These are phyloP conservation scores for Aspergillus ruber DNA, from an alignment of 2,329 filamentous ascomycete genomes.

Conservation along the genomic window DNA sequence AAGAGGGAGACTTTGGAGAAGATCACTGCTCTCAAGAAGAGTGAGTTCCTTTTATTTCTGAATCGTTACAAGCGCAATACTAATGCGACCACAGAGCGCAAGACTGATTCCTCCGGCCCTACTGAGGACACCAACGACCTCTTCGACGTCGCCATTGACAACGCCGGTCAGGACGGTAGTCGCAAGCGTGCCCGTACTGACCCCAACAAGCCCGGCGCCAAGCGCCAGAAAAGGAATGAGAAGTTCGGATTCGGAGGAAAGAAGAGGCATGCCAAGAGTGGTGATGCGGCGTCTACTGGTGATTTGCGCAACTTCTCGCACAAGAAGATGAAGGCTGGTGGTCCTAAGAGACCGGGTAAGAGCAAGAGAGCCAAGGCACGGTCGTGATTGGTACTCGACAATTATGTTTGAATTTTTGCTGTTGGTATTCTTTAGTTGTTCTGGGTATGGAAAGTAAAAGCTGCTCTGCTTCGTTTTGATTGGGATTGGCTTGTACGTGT, in stretches of 20 bases:
- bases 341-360: constrained; percentile 46
- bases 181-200: constrained; percentile 37
- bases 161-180: constrained; percentile 53
- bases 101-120: constrained; percentile 57
- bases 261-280: constrained; percentile 86
- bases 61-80: constrained; percentile 14
- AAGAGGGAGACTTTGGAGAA: constrained; percentile 93
- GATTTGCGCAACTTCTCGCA: constrained; percentile 75
- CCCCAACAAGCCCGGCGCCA: constrained; percentile 42
- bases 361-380: constrained; percentile 37
- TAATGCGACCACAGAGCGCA: constrained; percentile 61
- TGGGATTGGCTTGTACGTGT: too few species aligned
- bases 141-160: constrained; percentile 84
- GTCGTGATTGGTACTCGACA: constrained; percentile 9
- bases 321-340: constrained; percentile 70
- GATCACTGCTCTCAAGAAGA: constrained; percentile 91
- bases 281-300: constrained; percentile 73
- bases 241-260: constrained; percentile 96
- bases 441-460: background rate
- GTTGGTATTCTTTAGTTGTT: background rate
- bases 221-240: constrained; percentile 87
- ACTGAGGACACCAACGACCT: constrained; percentile 68
- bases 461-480: background rate
- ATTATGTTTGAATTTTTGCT: background rate
- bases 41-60: constrained; percentile 51